Evolutionary conservation across 1,139 yeast genomes (phyloP), one percentile per base, ranked within the genome.

Genomic region (Geotrichum carabidarum): DNA sequence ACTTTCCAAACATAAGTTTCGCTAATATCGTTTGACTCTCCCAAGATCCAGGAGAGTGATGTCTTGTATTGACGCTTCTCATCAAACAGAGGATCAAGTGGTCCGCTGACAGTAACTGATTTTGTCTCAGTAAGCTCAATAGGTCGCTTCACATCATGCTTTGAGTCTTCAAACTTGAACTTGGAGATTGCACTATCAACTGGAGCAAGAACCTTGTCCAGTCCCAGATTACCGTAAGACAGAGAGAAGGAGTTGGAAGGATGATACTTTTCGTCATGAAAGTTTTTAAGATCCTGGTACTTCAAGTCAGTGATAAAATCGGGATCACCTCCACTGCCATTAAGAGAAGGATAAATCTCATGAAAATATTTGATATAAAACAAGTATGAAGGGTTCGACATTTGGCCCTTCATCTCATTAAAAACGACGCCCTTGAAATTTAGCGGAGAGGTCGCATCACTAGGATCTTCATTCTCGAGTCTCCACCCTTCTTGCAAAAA

Each of bases 401-500:
- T 82, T 71, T 93, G 98, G 5, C 99, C 99, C 70, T 94, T 93
- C 99, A 93, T 93, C 72, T 93, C 99, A 67, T 93, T 93, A 70
- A 86, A 93, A 1, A 93, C 99, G 36, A 93, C 99, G 41, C 99
- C 99, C 71, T 93, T 93, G 68, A 88, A 89, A 8, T 75, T 76
- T 49, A 93, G 68, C 1, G 88, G 86, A 15, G 87, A 77, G 0
- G 64, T 59, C 8, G 74, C 72, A 65, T 91, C 91, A 12, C 60
- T 58, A 27, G 82, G 72, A 50, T 76, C 77, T 55, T 80, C 80
- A 62, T 88, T 82, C 68, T 93, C 99, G 47, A 94, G 74, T 68
- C 99, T 81, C 99, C 99, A 93, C 41, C 99, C 99, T 72, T 93
- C 99, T 73, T 94, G 99, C 61, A 79, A 78, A 66, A 93, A 93